Evolutionary conservation across 2,329 filamentous ascomycete genomes (phyloP).

Genomic region (Rutstroemia sp.): DNA sequence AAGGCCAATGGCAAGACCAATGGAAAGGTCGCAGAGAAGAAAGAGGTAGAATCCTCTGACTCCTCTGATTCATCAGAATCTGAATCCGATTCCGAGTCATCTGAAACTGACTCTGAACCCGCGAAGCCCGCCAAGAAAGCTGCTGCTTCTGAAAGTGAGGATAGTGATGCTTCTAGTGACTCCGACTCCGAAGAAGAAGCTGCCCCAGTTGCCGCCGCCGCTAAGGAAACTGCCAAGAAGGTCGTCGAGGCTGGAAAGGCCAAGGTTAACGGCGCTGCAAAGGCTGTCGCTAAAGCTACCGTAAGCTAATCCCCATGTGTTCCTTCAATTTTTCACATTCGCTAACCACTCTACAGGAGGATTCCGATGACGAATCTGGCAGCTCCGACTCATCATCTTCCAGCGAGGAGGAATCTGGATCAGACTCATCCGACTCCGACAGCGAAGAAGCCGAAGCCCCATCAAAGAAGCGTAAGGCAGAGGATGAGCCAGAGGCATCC

Average conservation of each 20-base stretch:
- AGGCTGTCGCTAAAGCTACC: conserved; percentile 25
- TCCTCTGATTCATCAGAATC: conserved; percentile 27
- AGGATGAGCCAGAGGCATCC: conserved; percentile 35
- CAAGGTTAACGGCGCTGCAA: conserved; percentile 26
- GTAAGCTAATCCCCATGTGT: conserved; percentile 18
- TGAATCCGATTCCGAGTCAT: conserved; percentile 13
- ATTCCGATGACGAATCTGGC: conserved; percentile 5
- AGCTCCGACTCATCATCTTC: conserved; percentile 14
- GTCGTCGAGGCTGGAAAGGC: conserved; percentile 22
- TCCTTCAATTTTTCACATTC: neutral
- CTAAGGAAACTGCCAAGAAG: conserved; percentile 22
- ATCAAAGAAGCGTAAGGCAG: conserved; percentile 55
- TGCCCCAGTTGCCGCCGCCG: conserved; percentile 19
- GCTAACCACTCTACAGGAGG: neutral
- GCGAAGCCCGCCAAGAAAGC: conserved; percentile 18
- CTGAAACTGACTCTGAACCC: conserved; percentile 20
- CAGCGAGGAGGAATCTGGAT: conserved; percentile 19
- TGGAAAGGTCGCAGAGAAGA: conserved; percentile 24
- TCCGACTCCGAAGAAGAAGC: conserved; percentile 20
- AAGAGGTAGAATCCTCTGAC: conserved; percentile 31
- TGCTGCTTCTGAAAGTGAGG: conserved; percentile 25
- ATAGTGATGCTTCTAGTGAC: conserved; percentile 23
- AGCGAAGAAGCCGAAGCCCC: conserved; percentile 25
- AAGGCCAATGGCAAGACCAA: conserved; percentile 8
- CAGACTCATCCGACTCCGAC: conserved; percentile 18